Evolutionary conservation across 2,329 filamentous ascomycete genomes (phyloP).

Genomic region (Colletotrichum horii): DNA sequence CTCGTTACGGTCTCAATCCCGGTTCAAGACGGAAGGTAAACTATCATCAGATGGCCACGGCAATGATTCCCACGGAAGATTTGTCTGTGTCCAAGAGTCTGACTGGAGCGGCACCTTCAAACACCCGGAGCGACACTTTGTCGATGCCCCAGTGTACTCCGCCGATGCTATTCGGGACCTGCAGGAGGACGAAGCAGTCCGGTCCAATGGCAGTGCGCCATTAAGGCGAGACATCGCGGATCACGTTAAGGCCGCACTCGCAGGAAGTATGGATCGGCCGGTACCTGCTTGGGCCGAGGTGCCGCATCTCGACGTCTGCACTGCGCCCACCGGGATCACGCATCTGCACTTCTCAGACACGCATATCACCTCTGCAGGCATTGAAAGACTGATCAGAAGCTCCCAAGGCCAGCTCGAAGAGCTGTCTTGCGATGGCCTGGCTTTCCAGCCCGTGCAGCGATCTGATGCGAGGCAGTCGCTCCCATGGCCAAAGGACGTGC

Average conservation of each 20-base stretch:
- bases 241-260: constrained; percentile 29
- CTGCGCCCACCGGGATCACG: constrained; percentile 45
- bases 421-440: constrained; percentile 52
- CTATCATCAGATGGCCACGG: constrained; percentile 34
- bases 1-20: constrained; percentile 38
- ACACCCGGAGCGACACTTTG: constrained; percentile 52
- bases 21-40: constrained; percentile 52
- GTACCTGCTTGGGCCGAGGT: constrained; percentile 10
- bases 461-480: constrained; percentile 1
- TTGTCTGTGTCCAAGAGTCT: constrained; percentile 54
- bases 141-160: constrained; percentile 51
- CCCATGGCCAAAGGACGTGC: constrained; percentile 34
- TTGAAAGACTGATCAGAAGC: constrained; percentile 47
- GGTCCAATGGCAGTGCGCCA: constrained; percentile 32
- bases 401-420: constrained; percentile 54
- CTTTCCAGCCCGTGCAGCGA: constrained; percentile 26
- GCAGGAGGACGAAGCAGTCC: constrained; percentile 27
- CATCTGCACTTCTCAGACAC: constrained; percentile 61
- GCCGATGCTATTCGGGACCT: constrained; percentile 30
- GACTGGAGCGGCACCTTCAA: constrained; percentile 45
- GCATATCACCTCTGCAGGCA: constrained; percentile 45
- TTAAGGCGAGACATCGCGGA: constrained; percentile 37
- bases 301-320: constrained; percentile 28
- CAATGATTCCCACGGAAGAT: constrained; percentile 42
- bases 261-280: constrained; percentile 5